Evolutionary conservation across 176 grass and related monocot genomes (phyloP).

Genomic region (Areca catechu): DNA sequence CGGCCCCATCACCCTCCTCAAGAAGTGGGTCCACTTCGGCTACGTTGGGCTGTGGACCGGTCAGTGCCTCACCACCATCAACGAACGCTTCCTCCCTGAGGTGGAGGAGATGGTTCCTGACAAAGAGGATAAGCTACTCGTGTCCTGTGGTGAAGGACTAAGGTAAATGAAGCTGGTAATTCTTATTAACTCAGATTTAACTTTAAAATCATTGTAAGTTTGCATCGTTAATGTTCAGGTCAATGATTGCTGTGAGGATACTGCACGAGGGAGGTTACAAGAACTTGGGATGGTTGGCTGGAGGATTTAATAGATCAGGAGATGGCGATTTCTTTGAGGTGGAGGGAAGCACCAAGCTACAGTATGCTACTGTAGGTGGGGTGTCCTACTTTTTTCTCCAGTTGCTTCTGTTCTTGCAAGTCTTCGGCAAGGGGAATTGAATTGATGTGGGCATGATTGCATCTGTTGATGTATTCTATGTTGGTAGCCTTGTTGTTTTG

Average conservation of each 20-base stretch:
- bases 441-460: too few species aligned
- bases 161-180: slow-evolving; percentile 23
- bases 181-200: too few species aligned
- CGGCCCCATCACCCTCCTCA: slow-evolving; percentile 61
- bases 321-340: slow-evolving; percentile 49
- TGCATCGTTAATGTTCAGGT: slow-evolving; percentile 23
- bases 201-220: too few species aligned
- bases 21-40: slow-evolving; percentile 93
- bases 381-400: slow-evolving; percentile 80
- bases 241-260: slow-evolving; percentile 70
- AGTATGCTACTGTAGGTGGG: slow-evolving; percentile 77
- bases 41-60: slow-evolving; percentile 87
- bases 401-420: slow-evolving; percentile 53
- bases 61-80: slow-evolving; percentile 73
- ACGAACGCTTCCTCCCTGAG: slow-evolving; percentile 56
- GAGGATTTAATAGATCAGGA: slow-evolving; percentile 65
- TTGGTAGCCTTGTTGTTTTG: too few species aligned
- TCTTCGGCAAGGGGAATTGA: slow-evolving; percentile 14
- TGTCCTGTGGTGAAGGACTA: slow-evolving; percentile 89
- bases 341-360: slow-evolving; percentile 64
- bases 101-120: slow-evolving; percentile 29
- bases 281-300: slow-evolving; percentile 78
- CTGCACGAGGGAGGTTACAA: slow-evolving; percentile 68
- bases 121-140: slow-evolving; percentile 67
- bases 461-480: too few species aligned